Percentiles rank a stretch among this genome's conserved stretches.
Conservation (phyloP, 768 basidiomycete genomes). For the Asterophora parasitica region DNA sequence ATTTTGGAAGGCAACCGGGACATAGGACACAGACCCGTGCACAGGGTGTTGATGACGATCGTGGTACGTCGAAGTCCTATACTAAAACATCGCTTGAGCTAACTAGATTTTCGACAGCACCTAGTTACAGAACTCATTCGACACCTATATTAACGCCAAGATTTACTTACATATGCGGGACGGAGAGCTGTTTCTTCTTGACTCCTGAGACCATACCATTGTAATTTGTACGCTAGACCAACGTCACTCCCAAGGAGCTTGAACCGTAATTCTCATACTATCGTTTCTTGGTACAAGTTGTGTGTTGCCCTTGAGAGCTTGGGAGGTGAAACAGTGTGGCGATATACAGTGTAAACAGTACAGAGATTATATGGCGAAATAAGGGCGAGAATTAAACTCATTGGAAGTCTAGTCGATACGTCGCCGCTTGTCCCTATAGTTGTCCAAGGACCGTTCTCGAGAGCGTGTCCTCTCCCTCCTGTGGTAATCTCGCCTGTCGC, state of each 20-base stretch:
- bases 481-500: slow-evolving; percentile 18
- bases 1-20: neutral
- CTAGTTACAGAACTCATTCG: neutral
- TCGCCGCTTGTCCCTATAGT: slow-evolving; percentile 48
- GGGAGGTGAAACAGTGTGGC: neutral
- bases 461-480: slow-evolving; percentile 26
- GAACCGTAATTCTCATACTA: neutral
- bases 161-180: neutral
- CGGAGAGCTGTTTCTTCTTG: neutral
- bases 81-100: neutral
- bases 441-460: slow-evolving; percentile 25
- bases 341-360: neutral
- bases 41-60: neutral
- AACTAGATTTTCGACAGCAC: neutral
- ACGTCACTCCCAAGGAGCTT: neutral
- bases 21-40: neutral
- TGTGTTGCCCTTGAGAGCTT: neutral
- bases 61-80: neutral
- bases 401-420: slow-evolving; percentile 42
- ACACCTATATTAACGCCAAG: neutral
- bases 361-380: neutral
- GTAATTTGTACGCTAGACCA: neutral
- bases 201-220: neutral
- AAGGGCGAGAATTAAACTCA: too few relatives aligned
- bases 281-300: neutral